Base-by-base conservation (phyloP, 371 early-diverging fungal species). In the Mucor indicus region DNA sequence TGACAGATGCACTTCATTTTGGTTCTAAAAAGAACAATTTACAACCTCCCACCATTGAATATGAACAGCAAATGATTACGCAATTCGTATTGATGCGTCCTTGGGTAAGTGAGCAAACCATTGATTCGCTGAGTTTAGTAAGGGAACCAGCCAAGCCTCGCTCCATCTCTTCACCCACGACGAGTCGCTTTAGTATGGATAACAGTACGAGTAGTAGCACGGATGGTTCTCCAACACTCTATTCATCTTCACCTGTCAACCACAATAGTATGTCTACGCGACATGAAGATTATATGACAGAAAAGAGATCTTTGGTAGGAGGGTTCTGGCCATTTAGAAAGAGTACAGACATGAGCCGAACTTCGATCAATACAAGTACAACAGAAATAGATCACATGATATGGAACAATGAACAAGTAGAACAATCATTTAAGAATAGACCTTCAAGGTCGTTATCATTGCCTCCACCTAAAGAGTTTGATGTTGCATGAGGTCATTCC, bases 71-170 rank as follows among this genome's bases (percentile, higher is more conserved):
- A 17, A 27, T 79, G 42, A 73, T 85, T 45, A 65, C 74, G 4
- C 89, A 88, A 36, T 86, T 85, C 62, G 55, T 88, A 2, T 50
- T 70, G 19, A 70, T 61, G 57, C 52, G 64, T 9, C 50, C 64
- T 8, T 69, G 69, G 69, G 64, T 80, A 1, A 69, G 75, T 3
- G 85, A 88, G 56, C 75, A 77, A 38, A 83, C 80, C 38, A 77
- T 86, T 23, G 89, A 88, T 54, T 83, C 84, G 45, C 53, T 88
- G 27, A 83, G 83, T 41, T 54, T 67, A 27, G 39, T 69, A 25
- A 63, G 88, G 6, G 88, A 87, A 47, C 84, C 88, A 1, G 51
- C 75, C 9, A 78, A 69, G 58, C 52, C 75, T 50, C 45, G 57
- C 9, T 51, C 61, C 3, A 25, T 16, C 9, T 48, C 55, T 17